Conservation (phyloP, 495 filamentous ascomycete species). For the Tricharina praecox region DNA sequence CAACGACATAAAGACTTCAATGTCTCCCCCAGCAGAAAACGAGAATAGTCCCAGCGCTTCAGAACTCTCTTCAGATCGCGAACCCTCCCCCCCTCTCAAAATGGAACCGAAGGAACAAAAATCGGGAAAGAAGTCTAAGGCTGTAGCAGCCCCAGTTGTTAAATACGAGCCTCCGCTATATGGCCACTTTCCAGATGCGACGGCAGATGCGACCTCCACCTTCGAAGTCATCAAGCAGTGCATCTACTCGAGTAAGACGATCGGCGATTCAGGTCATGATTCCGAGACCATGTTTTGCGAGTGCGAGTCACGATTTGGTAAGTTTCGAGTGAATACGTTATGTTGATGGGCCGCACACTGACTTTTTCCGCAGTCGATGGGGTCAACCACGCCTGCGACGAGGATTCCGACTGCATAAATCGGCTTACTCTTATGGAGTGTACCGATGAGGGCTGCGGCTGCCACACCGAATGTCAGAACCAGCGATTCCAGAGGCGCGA, state of each 20-base stretch:
- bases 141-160: neutral
- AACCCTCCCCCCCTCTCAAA: neutral
- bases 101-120: neutral
- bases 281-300: constrained; percentile 69
- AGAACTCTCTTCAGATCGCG: neutral
- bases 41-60: neutral
- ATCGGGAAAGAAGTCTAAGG: neutral
- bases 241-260: constrained; percentile 70
- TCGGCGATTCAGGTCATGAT: constrained; percentile 78
- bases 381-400: constrained; percentile 74
- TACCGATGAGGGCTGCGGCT: constrained; percentile 63
- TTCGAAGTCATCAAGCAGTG: constrained; percentile 72
- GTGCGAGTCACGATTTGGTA: constrained; percentile 91
- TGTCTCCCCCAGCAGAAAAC: neutral
- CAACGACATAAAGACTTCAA: neutral
- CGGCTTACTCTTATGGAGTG: constrained; percentile 97
- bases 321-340: constrained; percentile 28
- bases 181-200: constrained; percentile 30
- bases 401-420: constrained; percentile 98
- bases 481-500: constrained; percentile 84
- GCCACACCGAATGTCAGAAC: constrained; percentile 77
- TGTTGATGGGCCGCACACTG: constrained; percentile 4
- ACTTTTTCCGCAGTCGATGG: constrained; percentile 3
- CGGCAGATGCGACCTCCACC: constrained; percentile 50
- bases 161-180: constrained; percentile 1